Percentiles rank a stretch among this genome's conserved stretches.
These are phyloP conservation scores for Tulasnella sp. DNA, from an alignment of 768 basidiomycete genomes.

Conservation along the genomic window DNA sequence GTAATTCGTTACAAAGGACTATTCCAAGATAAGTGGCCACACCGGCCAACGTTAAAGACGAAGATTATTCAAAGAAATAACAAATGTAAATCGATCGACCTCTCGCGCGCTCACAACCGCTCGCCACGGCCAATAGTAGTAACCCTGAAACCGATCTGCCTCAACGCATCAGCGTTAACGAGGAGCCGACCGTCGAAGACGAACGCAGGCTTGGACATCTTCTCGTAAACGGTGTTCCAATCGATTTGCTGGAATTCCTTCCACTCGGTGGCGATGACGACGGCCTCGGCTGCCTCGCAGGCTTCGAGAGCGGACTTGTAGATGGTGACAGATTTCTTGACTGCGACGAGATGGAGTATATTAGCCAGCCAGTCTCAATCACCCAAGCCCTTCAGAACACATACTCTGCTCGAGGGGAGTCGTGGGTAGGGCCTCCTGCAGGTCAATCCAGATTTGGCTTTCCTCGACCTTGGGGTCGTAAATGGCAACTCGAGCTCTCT, in stretches of 20 bases:
- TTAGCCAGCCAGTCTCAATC: constrained; percentile 19
- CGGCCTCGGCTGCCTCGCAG: constrained; percentile 82
- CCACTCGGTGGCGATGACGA: constrained; percentile 97
- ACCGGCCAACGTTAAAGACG: not conserved
- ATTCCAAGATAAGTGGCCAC: not conserved
- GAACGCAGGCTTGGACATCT: constrained; percentile 98
- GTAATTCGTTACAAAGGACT: not conserved
- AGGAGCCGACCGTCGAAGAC: constrained; percentile 91
- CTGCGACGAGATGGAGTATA: constrained; percentile 41
- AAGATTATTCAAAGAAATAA: constrained; percentile 2
- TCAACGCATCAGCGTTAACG: constrained; percentile 74
- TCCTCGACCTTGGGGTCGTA: constrained; percentile 83
- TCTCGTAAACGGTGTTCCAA: constrained; percentile 78
- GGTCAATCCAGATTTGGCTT: constrained; percentile 82
- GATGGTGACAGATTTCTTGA: constrained; percentile 86
- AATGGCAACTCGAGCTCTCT: constrained; percentile 79
- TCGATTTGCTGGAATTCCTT: constrained; percentile 91
- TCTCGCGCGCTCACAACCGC: constrained; percentile 1
- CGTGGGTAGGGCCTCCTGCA: constrained; percentile 63
- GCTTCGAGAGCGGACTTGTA: constrained; percentile 76
- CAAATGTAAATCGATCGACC: not conserved
- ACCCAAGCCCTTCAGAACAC: constrained; percentile 35
- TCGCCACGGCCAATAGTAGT: constrained; percentile 59
- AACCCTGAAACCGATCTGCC: constrained; percentile 80
- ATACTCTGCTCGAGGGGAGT: constrained; percentile 62